Evolutionary conservation across 2,329 filamentous ascomycete species (phyloP), one percentile per base, ranked within the genome.

Genomic region (Drechslerella coelobrocha): DNA sequence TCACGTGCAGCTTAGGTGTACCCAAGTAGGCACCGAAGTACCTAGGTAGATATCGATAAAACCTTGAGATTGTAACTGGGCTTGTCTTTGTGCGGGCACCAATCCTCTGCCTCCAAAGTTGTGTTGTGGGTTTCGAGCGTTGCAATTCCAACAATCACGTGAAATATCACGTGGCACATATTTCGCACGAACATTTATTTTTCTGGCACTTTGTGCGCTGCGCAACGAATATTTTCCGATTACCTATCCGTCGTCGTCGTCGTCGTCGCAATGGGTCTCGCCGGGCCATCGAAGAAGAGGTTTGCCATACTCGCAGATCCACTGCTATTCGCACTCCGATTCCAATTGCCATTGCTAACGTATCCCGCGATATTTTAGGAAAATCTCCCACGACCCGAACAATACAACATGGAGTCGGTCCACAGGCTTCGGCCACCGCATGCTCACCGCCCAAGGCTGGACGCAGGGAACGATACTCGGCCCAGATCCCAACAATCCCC

Each of bases 331-430:
- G n/a, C n/a, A 37, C n/a, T 5, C 26, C 21, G 31, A 12, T 8
- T 10, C n/a, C 24, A 10, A n/a, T 29, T 1, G 1, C 39, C 21
- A 21, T 29, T 17, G 31, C 47, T 57, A 29, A 47, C 17, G 14
- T 10, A 41, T 19, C n/a, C 48, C 17, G 9, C 2, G 9, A 7
- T 14, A 56, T 12, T 6, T 12, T 75, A 83, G 83, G 51, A 96
- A 93, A 81, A 87, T 97, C 77, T 89, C 89, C 74, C 84, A 89
- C 78, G 94, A 99, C 80, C 94, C 94, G 6, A 97, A 97, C 81
- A 99, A 97, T 79, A 96, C 91, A 51, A 87, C 86, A 83, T 99
- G 94, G 94, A 88, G 89, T 62, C 88, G 88, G 76, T 89, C 92
- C 78, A 90, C 89, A 73, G 85, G 84, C 62, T 97, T 94, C 78